Evolutionary conservation across 352 stramenopile species (phyloP).

Genomic region (Globisporangium middletonii): DNA sequence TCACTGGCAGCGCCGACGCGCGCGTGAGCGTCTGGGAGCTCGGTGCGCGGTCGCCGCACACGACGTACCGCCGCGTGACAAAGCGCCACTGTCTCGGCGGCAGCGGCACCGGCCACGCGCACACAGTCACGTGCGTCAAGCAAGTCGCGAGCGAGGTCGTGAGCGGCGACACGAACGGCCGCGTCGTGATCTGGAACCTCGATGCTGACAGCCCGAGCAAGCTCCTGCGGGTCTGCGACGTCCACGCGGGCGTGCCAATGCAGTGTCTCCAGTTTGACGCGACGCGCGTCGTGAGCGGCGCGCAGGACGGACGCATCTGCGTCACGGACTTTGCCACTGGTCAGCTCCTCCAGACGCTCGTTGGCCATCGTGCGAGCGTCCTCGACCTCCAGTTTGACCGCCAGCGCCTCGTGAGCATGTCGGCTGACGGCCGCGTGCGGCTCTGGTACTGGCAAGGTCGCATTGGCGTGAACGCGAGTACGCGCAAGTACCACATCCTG

Average conservation of each 20-base stretch:
- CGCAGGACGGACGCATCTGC: constrained; percentile 44
- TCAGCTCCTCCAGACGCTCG: constrained; percentile 58
- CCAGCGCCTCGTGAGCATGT: constrained; percentile 60
- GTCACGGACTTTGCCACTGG: constrained; percentile 72
- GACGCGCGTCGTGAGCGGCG: constrained; percentile 63
- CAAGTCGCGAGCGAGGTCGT: constrained; percentile 68
- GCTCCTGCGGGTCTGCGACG: constrained; percentile 51
- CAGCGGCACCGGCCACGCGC: constrained; percentile 41
- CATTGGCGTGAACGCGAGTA: constrained; percentile 23
- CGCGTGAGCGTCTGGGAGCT: constrained; percentile 65
- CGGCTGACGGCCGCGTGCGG: constrained; percentile 40
- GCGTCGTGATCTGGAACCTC: constrained; percentile 66
- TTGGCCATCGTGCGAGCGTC: constrained; percentile 34
- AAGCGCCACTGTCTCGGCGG: constrained; percentile 25
- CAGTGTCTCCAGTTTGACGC: constrained; percentile 74
- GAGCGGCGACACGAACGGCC: constrained; percentile 52
- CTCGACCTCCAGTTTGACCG: constrained; percentile 75
- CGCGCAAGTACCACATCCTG: constrained; percentile 72
- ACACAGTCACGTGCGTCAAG: constrained; percentile 47
- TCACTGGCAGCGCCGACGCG: constrained; percentile 51
- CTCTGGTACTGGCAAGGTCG: constrained; percentile 70
- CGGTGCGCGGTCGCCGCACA: constrained; percentile 14
- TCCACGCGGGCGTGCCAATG: constrained; percentile 39
- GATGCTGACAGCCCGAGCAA: constrained; percentile 43
- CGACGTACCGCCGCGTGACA: constrained; percentile 26